Conservation (phyloP, 75 land plant genomes). For the Pseudotsuga menziesii region DNA sequence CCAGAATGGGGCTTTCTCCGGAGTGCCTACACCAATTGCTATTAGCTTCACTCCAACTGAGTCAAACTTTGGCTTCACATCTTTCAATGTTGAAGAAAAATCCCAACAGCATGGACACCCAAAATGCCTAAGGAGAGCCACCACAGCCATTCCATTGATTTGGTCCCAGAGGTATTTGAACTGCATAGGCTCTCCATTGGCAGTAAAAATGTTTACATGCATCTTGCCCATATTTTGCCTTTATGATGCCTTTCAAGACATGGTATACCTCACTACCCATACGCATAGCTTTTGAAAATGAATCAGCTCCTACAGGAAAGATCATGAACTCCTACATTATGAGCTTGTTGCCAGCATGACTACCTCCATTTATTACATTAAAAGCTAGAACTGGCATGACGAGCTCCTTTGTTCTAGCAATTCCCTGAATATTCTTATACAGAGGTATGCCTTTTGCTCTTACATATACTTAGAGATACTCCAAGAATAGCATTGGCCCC, state of each 20-base stretch:
- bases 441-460: conserved; percentile 78
- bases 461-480: conserved; percentile 82
- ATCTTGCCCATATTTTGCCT: conserved; percentile 93
- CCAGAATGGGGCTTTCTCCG: no score
- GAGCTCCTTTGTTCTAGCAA: conserved; percentile 84
- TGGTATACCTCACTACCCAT: conserved; percentile 99
- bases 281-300: conserved; percentile 87
- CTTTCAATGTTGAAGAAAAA: no score
- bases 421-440: conserved; percentile 76
- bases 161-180: no score
- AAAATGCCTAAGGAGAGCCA: no score
- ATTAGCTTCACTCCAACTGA: no score
- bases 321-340: conserved; percentile 99
- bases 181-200: no score
- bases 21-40: no score
- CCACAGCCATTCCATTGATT: no score
- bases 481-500: conserved; percentile 97
- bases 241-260: conserved; percentile 81
- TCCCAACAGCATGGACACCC: no score
- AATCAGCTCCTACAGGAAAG: conserved; percentile 84
- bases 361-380: conserved; percentile 95
- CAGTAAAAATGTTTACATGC: no score
- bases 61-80: no score
- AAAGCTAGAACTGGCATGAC: conserved; percentile 98
- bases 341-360: conserved; percentile 93